A percentile compares a stretch with the other conserved stretches of the same genome.
phyloP scores from a whole-genome alignment of 805 yeast genomes.

The Brettanomyces sp. region DNA sequence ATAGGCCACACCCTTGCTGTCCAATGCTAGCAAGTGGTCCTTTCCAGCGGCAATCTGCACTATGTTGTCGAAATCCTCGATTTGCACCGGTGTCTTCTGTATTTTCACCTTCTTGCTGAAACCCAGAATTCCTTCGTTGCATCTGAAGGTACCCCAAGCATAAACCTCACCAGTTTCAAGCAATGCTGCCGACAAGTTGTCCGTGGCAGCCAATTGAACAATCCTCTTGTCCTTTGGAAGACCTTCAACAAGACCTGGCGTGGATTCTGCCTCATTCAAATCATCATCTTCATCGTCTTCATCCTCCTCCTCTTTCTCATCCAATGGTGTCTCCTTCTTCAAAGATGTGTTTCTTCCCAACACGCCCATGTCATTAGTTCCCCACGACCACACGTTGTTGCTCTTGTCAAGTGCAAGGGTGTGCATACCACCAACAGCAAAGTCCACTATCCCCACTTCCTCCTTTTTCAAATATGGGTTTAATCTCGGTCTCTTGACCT shows the following conservation, averaged over 20 bases:
- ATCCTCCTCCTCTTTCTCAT: constrained; percentile 52
- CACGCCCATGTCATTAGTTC: constrained; percentile 87
- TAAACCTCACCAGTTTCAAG: constrained; percentile 78
- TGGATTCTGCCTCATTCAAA: constrained; percentile 79
- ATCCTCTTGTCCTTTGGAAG: constrained; percentile 51
- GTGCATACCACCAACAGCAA: constrained; percentile 97
- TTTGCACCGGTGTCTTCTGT: constrained; percentile 61
- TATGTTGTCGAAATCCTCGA: constrained; percentile 53
- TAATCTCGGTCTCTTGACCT: constrained; percentile 91
- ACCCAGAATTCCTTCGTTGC: constrained; percentile 86
- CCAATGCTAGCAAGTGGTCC: constrained; percentile 82
- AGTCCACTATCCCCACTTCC: constrained; percentile 64
- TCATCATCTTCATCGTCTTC: constrained; percentile 83
- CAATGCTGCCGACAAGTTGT: constrained; percentile 76
- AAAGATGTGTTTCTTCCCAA: constrained; percentile 77
- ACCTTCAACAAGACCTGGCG: constrained; percentile 70
- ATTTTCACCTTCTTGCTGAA: constrained; percentile 55
- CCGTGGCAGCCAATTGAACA: constrained; percentile 84
- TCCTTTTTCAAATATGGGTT: constrained; percentile 65
- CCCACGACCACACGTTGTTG: constrained; percentile 96
- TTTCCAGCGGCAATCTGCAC: constrained; percentile 87
- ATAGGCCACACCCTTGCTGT: constrained; percentile 74
- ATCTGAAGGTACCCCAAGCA: constrained; percentile 97
- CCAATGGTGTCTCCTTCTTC: constrained; percentile 48
- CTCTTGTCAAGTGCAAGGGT: constrained; percentile 68